Base-by-base conservation (phyloP, 805 yeast genomes). In the Ogataea nonfermentans region DNA sequence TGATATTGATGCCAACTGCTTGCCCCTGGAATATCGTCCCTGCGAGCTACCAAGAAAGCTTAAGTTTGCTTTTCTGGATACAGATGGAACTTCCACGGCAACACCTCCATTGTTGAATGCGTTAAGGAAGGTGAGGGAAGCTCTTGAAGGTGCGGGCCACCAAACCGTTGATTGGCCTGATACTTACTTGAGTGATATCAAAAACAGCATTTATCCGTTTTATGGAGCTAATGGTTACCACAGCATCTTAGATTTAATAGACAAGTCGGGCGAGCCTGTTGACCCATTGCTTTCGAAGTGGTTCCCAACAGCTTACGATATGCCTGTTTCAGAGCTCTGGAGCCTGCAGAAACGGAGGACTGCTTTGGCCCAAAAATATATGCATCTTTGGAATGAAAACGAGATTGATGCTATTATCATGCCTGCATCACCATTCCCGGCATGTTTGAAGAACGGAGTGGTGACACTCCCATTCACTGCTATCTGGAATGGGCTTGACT, bases 61-160 rank as follows among this genome's bases (percentile, higher is more conserved):
- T 25, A 67, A 59, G 10, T 53, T 76, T 48, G 78, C 72, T 3
- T 56, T 69, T 22, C 48, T 69, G 33, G 51, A 48, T 9, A 66
- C 65, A 41, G 79, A 76, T 51, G 71, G 70, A 7, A 49, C 61
- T 16, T 65, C 71, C 5, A 62, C 65, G 13, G 79, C 79, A 6
- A 67, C 72, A 15, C 74, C 80, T 6, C 78, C 78, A 4, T 62
- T 75, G 9, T 40, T 59, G 9, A 63, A 80, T 41, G 81, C 73
- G 1, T 29, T 78, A 40, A 54, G 66, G 14, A 51, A 51, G 7
- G 62, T 61, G 6, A 53, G 51, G 6, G 61, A 53, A 13, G 49
- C 50, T 28, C 49, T 68, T 27, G 48, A 51, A 22, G 65, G 55
- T 20, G 69, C 69, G 11, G 81, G 84, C 19, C 79, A 73, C 41